These are phyloP conservation scores for Escovopsis weberi DNA, from an alignment of 2,329 filamentous ascomycete genomes.

Conservation along the genomic window DNA sequence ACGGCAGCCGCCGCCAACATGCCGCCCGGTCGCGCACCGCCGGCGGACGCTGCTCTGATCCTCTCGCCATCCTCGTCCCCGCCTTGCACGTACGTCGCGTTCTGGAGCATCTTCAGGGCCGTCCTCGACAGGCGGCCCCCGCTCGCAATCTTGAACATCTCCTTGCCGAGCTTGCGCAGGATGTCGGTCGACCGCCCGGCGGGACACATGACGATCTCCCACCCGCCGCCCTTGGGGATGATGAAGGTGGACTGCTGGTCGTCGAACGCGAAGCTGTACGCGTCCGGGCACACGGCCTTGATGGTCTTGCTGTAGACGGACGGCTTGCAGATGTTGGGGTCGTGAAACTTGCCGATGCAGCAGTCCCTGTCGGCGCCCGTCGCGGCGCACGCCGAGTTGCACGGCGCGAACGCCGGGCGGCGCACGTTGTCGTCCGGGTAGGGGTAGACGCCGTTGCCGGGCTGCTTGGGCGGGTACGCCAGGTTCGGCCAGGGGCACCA, in stretches of 20 bases:
- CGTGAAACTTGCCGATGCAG: conserved; percentile 56
- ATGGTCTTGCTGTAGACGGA: conserved; percentile 54
- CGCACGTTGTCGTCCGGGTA: conserved; percentile 64
- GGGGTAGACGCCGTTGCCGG: conserved; percentile 62
- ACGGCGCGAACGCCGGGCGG: conserved; percentile 61
- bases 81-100: conserved; percentile 18
- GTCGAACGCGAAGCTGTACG: conserved; percentile 62
- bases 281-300: conserved; percentile 68
- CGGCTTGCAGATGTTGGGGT: conserved; percentile 48
- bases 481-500: conserved; percentile 80
- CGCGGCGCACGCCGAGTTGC: conserved; percentile 61
- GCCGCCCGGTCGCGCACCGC: no score
- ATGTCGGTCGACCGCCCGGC: conserved; percentile 45
- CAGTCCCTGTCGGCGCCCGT: conserved; percentile 55
- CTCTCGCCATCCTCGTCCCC: no score
- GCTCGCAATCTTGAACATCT: conserved; percentile 33
- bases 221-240: conserved; percentile 54
- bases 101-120: conserved; percentile 17
- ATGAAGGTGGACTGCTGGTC: conserved; percentile 46
- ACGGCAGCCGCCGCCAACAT: no score
- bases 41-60: no score
- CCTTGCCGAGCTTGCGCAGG: conserved; percentile 32
- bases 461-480: conserved; percentile 49
- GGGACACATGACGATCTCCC: conserved; percentile 68
- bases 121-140: conserved; percentile 23